Conservation (phyloP, 164 flowering plant species). For the Litsea cubeba region DNA sequence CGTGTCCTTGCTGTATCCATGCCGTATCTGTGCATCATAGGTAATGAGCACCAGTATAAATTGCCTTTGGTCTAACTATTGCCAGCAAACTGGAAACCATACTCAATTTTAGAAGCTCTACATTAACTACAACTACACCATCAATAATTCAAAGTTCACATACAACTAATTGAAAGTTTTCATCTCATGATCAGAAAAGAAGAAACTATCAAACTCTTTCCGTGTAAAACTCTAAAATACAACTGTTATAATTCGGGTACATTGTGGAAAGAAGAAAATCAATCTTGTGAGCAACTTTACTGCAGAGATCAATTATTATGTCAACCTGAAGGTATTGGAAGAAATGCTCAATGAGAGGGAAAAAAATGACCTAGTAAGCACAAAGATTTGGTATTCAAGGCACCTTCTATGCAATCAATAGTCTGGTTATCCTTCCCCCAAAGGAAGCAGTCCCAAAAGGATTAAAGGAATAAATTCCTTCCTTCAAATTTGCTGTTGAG, state of each 20-base stretch:
- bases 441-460: constrained; percentile 1
- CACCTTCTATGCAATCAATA: not conserved
- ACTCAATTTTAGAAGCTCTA: constrained; percentile 1
- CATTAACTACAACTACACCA: not conserved
- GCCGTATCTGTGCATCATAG: too few relatives aligned
- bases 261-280: not conserved
- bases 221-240: constrained; percentile 1
- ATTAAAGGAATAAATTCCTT: too few relatives aligned
- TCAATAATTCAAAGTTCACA: not conserved
- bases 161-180: not conserved
- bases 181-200: not conserved
- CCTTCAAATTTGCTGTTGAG: constrained; percentile 58
- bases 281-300: not conserved
- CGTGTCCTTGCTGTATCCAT: too few relatives aligned
- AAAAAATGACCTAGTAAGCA: not conserved
- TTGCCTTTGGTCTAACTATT: not conserved
- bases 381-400: not conserved
- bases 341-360: not conserved
- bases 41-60: not conserved
- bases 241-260: not conserved
- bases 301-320: not conserved
- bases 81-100: not conserved
- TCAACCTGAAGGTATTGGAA: not conserved
- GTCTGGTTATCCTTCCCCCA: constrained; percentile 2
- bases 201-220: not conserved